These are phyloP conservation scores for Trichoderma sp. DNA, from an alignment of 2,329 filamentous ascomycete genomes.

Conservation along the genomic window DNA sequence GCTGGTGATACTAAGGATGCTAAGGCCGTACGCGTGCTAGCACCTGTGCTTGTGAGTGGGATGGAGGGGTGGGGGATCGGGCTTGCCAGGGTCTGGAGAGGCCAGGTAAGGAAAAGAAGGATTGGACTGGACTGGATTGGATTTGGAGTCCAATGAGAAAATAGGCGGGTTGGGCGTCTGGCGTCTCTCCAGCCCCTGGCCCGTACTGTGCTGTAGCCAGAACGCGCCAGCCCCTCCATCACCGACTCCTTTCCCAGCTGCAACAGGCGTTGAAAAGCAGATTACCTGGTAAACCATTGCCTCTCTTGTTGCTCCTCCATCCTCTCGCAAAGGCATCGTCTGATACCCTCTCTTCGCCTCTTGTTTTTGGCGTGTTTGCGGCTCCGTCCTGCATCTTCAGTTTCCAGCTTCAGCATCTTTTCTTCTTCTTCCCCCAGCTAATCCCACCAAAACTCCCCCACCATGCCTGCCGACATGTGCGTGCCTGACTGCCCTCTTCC, in stretches of 20 bases:
- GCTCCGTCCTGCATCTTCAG: slow-evolving; percentile 20
- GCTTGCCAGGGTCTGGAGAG: slow-evolving; percentile 18
- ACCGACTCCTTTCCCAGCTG: slow-evolving; percentile 34
- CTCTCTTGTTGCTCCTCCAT: slow-evolving; percentile 24
- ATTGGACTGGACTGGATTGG: neutral
- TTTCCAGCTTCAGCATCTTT: slow-evolving; percentile 23
- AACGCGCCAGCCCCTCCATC: slow-evolving; percentile 40
- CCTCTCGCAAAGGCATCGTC: slow-evolving; percentile 27
- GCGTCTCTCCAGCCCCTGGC: slow-evolving; percentile 26
- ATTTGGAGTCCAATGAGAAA: neutral
- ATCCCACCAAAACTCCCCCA: slow-evolving; percentile 28
- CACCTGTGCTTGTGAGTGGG: neutral
- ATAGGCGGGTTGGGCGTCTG: slow-evolving; percentile 15
- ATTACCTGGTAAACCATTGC: slow-evolving; percentile 29
- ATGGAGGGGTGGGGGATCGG: slow-evolving; percentile 19
- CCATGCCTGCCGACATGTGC: slow-evolving; percentile 41
- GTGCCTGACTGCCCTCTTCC: slow-evolving; percentile 25
- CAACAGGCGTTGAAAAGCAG: slow-evolving; percentile 26
- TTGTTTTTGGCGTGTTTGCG: slow-evolving; percentile 8
- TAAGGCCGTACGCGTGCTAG: slow-evolving; percentile 10
- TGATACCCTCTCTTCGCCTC: slow-evolving; percentile 9
- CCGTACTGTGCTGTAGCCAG: slow-evolving; percentile 27
- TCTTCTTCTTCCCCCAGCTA: slow-evolving; percentile 4
- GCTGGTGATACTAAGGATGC: slow-evolving; percentile 10
- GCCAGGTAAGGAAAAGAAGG: neutral